These are phyloP conservation scores for Bonnemaisonia californica DNA, from an alignment of 31 red algal genomes.

Conservation along the genomic window DNA sequence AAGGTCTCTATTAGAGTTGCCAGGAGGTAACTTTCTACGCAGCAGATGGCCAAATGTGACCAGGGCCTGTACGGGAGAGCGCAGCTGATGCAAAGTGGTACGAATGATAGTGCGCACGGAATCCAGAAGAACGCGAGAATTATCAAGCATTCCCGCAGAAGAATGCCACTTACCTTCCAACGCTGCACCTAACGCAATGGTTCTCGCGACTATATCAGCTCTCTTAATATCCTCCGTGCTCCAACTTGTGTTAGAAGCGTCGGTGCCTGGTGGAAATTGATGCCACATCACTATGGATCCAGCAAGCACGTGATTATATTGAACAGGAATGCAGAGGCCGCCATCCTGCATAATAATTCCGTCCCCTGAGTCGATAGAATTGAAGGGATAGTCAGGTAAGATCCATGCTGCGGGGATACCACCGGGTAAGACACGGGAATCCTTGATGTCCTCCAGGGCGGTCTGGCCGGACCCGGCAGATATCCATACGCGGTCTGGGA, in stretches of 20 bases:
- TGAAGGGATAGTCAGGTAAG: slow-evolving; percentile 87
- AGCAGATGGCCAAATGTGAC: slow-evolving; percentile 76
- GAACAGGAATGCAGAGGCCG: slow-evolving; percentile 68
- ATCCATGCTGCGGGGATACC: slow-evolving; percentile 75
- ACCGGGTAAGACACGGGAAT: slow-evolving; percentile 56
- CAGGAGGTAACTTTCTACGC: slow-evolving; percentile 60
- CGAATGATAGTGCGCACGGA: slow-evolving; percentile 57
- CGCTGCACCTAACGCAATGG: slow-evolving; percentile 54
- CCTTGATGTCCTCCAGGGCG: slow-evolving; percentile 6
- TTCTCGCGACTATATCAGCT: slow-evolving; percentile 50
- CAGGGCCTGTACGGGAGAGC: slow-evolving; percentile 75
- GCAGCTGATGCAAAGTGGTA: slow-evolving; percentile 80
- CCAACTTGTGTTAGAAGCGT: slow-evolving; percentile 17
- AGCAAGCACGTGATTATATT: slow-evolving; percentile 61
- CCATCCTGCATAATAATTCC: slow-evolving; percentile 70
- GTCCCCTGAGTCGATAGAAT: slow-evolving; percentile 14
- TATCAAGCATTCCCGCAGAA: slow-evolving; percentile 1
- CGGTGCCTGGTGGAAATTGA: background rate
- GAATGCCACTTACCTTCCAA: slow-evolving; percentile 57
- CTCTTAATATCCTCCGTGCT: slow-evolving; percentile 20
- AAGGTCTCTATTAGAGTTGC: slow-evolving; percentile 54
- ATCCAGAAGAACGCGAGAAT: slow-evolving; percentile 13
- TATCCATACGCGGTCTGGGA: slow-evolving; percentile 59
- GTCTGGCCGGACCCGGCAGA: slow-evolving; percentile 27
- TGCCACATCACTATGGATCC: slow-evolving; percentile 66